A percentile compares a stretch with the other conserved stretches of the same genome.
Evolutionary conservation across 768 basidiomycete genomes (phyloP).

Genomic region (Boletellus ananas): DNA sequence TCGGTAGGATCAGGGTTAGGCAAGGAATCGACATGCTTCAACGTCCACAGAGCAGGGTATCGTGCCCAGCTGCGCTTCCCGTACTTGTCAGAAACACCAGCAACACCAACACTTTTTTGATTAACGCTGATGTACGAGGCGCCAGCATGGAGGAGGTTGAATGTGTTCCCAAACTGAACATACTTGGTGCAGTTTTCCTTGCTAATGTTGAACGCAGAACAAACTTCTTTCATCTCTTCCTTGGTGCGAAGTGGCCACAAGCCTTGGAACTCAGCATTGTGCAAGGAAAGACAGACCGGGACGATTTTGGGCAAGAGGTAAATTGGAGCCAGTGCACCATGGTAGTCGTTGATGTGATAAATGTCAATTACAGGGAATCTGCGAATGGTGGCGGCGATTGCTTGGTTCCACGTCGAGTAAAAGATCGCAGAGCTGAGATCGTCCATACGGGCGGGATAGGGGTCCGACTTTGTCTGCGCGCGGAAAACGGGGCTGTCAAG

Average conservation of each 20-base stretch:
- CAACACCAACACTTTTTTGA: conserved; percentile 91
- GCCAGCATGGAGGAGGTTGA: conserved; percentile 90
- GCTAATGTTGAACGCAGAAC: conserved; percentile 95
- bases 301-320: conserved; percentile 91
- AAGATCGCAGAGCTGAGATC: conserved; percentile 95
- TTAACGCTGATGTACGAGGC: conserved; percentile 91
- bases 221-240: conserved; percentile 98
- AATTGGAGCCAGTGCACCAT: conserved; percentile 86
- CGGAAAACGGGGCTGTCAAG: conserved; percentile 96
- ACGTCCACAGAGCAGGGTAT: conserved; percentile 93
- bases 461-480: conserved; percentile 93
- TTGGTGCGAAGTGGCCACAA: conserved; percentile 95
- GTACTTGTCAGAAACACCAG: conserved; percentile 97
- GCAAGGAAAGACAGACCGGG: conserved; percentile 86
- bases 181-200: conserved; percentile 96
- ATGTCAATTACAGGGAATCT: conserved; percentile 85
- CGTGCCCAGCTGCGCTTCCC: conserved; percentile 96
- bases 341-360: conserved; percentile 95
- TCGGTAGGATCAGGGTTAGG: conserved; percentile 95
- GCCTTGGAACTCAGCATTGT: conserved; percentile 98
- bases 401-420: conserved; percentile 98
- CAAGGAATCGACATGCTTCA: conserved; percentile 92
- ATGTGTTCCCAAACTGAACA: conserved; percentile 97
- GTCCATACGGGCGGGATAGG: conserved; percentile 96
- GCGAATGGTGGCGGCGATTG: conserved; percentile 88